Evolutionary conservation across 2,329 filamentous ascomycete genomes (phyloP).

Genomic region (Ascochyta fabae): DNA sequence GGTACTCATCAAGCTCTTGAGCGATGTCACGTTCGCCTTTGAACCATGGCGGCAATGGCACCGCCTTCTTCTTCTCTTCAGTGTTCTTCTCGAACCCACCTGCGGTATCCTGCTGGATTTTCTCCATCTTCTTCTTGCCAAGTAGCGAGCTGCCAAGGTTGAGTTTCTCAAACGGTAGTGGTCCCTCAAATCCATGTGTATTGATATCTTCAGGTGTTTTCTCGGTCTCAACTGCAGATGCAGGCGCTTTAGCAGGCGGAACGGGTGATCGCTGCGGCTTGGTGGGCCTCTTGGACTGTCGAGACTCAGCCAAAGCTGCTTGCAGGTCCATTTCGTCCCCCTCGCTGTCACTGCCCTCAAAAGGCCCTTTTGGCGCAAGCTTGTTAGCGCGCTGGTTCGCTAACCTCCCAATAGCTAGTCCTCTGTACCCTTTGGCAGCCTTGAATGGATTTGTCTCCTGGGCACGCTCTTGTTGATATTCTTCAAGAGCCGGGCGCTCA

Average conservation of each 20-base stretch:
- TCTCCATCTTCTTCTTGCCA: constrained; percentile 61
- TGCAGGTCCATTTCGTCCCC: constrained; percentile 81
- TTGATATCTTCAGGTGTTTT: constrained; percentile 47
- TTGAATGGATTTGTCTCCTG: constrained; percentile 52
- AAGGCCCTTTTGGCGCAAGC: constrained; percentile 39
- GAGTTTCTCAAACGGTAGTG: constrained; percentile 84
- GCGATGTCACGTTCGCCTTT: constrained; percentile 58
- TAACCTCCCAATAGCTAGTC: constrained; percentile 71
- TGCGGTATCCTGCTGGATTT: constrained; percentile 60
- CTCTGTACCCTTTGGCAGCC: constrained; percentile 49
- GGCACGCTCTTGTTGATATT: constrained; percentile 55
- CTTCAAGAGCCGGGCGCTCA: constrained; percentile 54
- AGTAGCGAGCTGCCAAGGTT: constrained; percentile 70
- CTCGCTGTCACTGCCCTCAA: constrained; percentile 62
- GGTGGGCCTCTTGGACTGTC: constrained; percentile 55
- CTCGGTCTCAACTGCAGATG: constrained; percentile 33
- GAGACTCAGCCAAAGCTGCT: constrained; percentile 74
- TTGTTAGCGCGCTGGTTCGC: constrained; percentile 76
- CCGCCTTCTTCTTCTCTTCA: constrained; percentile 53
- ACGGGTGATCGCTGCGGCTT: constrained; percentile 44
- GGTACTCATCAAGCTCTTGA: constrained; percentile 62
- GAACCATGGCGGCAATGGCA: constrained; percentile 80
- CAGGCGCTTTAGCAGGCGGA: constrained; percentile 18
- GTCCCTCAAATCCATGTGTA: constrained; percentile 72
- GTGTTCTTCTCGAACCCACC: constrained; percentile 69